phyloP scores from a whole-genome alignment of 1,284 basidiomycete genomes.

The Ganoderma multipileum region DNA sequence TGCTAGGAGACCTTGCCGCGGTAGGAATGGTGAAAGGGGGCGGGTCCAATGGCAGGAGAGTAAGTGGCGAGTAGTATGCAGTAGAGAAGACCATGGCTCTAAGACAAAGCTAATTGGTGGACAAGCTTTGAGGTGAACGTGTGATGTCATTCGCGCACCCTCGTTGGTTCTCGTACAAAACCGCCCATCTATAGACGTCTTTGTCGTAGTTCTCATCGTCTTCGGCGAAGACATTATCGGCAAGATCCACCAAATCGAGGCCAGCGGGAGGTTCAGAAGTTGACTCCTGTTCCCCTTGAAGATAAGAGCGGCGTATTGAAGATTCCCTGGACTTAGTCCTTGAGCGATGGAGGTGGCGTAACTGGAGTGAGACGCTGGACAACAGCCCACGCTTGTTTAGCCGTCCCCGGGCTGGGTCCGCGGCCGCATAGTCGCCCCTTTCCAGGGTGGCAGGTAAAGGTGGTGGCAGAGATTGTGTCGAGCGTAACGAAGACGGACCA shows the following conservation, averaged over 20 bases:
- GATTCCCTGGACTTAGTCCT: slow-evolving; percentile 14
- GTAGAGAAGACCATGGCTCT: slow-evolving; percentile 77
- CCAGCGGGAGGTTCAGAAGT: slow-evolving; percentile 1
- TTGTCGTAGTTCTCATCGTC: slow-evolving; percentile 43
- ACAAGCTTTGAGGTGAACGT: too few relatives aligned
- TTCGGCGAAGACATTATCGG: slow-evolving; percentile 16
- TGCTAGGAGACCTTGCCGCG: slow-evolving; percentile 43
- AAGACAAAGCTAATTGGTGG: slow-evolving; percentile 10
- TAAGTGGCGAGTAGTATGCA: slow-evolving; percentile 72
- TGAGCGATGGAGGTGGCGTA: slow-evolving; percentile 20
- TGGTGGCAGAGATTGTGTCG: slow-evolving; percentile 8
- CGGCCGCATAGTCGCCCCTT: slow-evolving; percentile 47
- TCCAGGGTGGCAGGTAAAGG: slow-evolving; percentile 39
- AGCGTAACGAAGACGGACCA: slow-evolving; percentile 26
- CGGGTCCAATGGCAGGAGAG: slow-evolving; percentile 78
- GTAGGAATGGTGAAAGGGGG: slow-evolving; percentile 73
- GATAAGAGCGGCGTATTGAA: slow-evolving; percentile 9
- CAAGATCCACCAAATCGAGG: slow-evolving; percentile 17
- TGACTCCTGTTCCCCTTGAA: background rate
- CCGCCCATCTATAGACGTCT: slow-evolving; percentile 75
- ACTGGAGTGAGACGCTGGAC: slow-evolving; percentile 26
- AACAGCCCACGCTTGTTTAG: slow-evolving; percentile 34
- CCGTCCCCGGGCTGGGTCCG: slow-evolving; percentile 53
- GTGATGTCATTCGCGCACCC: slow-evolving; percentile 51
- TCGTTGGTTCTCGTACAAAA: slow-evolving; percentile 81